phyloP scores from a whole-genome alignment of 2,329 filamentous ascomycete species.

The Trichophyton simii region DNA sequence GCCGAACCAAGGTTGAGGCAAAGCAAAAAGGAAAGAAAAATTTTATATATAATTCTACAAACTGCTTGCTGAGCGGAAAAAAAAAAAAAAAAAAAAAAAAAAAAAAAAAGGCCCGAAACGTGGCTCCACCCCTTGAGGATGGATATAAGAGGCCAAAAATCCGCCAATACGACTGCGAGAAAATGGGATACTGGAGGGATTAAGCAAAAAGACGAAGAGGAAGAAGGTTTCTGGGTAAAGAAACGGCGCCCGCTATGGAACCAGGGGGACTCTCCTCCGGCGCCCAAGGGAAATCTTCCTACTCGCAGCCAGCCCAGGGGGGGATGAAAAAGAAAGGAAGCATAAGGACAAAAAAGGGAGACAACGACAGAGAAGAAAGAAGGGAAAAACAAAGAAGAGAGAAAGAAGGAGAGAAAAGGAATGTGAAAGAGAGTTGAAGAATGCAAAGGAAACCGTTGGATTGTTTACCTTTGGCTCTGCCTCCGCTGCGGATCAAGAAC shows the following conservation, averaged over 20 bases:
- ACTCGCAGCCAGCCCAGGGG: neutral
- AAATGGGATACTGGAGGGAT: neutral
- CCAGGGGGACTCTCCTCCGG: neutral
- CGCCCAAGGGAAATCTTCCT: neutral
- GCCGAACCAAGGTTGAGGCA: slow-evolving; percentile 4
- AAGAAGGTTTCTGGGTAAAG: neutral
- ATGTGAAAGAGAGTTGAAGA: neutral
- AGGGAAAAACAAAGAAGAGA: neutral
- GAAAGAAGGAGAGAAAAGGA: neutral
- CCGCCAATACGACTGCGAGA: neutral
- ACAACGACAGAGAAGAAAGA: neutral
- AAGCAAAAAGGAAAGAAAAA: neutral
- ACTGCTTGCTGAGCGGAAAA: neutral
- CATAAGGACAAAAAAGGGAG: neutral
- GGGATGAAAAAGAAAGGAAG: neutral
- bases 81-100: neutral
- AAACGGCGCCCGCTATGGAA: slow-evolving; percentile 2
- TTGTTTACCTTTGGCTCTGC: neutral
- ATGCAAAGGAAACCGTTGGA: slow-evolving; percentile 2
- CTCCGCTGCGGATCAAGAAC: slow-evolving; percentile 1
- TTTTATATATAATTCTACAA: too few relatives aligned
- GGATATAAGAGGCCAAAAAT: neutral
- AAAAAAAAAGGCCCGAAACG: neutral
- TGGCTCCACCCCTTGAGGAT: slow-evolving; percentile 14
- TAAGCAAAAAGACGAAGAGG: neutral